Conservation (phyloP, 2,329 filamentous ascomycete species). For the Dothideomycetes sp. region DNA sequence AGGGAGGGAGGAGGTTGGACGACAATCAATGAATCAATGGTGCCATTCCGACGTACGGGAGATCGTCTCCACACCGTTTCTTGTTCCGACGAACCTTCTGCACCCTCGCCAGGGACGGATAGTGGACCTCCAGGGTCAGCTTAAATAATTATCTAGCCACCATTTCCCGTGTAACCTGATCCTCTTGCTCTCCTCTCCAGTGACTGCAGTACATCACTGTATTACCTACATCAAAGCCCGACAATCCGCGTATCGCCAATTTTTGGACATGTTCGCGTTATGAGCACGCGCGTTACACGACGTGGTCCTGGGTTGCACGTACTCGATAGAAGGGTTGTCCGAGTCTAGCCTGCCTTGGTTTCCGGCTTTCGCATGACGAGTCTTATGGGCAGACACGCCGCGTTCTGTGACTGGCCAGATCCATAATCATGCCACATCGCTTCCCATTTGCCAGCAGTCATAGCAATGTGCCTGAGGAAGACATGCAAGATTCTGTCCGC, state of each 20-base stretch:
- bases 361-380: conserved; percentile 4
- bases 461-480: conserved; percentile 16
- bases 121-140: no score
- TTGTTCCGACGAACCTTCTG: conserved; percentile 10
- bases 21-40: no score
- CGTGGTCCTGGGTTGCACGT: conserved; percentile 1
- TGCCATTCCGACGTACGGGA: no score
- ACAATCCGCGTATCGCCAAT: conserved; percentile 5
- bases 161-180: conserved; percentile 6
- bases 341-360: conserved; percentile 7
- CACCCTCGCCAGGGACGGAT: conserved; percentile 1
- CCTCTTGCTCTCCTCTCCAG: no score
- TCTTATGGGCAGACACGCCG: conserved; percentile 9
- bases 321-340: conserved; percentile 8
- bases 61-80: conserved; percentile 10
- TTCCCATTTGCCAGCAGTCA: conserved; percentile 22
- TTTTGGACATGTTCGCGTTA: conserved; percentile 1
- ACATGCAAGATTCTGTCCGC: conserved; percentile 17
- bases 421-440: conserved; percentile 23
- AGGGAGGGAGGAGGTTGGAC: no score
- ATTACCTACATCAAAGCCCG: conserved; percentile 7
- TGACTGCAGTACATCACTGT: neutral
- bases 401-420: conserved; percentile 13
- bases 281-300: conserved; percentile 6
- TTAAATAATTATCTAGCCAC: no score